These are phyloP conservation scores for Tylopilus microsporus DNA, from an alignment of 1,284 basidiomycete genomes.

Conservation along the genomic window DNA sequence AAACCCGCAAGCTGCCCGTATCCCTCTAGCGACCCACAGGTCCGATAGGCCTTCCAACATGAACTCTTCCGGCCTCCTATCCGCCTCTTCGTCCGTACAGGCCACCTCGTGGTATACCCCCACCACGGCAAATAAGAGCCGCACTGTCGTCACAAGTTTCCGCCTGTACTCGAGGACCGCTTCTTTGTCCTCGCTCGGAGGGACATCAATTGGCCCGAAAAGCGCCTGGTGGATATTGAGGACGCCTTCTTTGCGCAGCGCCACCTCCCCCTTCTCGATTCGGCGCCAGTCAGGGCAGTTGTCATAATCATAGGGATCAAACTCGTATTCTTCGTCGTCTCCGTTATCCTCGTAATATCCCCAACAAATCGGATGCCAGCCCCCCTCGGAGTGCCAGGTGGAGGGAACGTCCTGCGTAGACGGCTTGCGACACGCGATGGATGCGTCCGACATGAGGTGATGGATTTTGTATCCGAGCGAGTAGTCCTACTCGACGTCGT, in stretches of 20 bases:
- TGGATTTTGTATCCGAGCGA: slow-evolving; percentile 14
- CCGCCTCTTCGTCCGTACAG: not conserved
- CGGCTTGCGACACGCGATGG: not conserved
- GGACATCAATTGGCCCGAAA: slow-evolving; percentile 11
- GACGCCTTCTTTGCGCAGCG: slow-evolving; percentile 1
- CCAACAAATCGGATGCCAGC: slow-evolving; percentile 19
- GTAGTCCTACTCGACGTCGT: slow-evolving; percentile 14
- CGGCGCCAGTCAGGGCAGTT: not conserved
- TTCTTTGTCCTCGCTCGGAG: not conserved
- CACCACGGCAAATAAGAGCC: slow-evolving; percentile 12
- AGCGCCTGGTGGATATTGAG: not conserved
- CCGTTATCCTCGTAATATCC: slow-evolving; percentile 8
- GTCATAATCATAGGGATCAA: not conserved
- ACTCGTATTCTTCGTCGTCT: not conserved
- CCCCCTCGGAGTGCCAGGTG: slow-evolving; percentile 9
- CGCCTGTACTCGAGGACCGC: slow-evolving; percentile 3
- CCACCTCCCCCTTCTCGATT: slow-evolving; percentile 8
- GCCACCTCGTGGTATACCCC: slow-evolving; percentile 11
- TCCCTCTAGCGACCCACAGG: too few relatives aligned
- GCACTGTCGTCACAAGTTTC: slow-evolving; percentile 9
- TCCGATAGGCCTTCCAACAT: too few relatives aligned
- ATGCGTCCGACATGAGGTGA: not conserved
- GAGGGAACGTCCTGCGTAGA: not conserved
- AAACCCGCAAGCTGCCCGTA: too few relatives aligned
- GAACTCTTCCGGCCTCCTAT: too few relatives aligned